phyloP scores from a whole-genome alignment of 1,139 yeast genomes.

The Yamadazyma membranifaciens region DNA sequence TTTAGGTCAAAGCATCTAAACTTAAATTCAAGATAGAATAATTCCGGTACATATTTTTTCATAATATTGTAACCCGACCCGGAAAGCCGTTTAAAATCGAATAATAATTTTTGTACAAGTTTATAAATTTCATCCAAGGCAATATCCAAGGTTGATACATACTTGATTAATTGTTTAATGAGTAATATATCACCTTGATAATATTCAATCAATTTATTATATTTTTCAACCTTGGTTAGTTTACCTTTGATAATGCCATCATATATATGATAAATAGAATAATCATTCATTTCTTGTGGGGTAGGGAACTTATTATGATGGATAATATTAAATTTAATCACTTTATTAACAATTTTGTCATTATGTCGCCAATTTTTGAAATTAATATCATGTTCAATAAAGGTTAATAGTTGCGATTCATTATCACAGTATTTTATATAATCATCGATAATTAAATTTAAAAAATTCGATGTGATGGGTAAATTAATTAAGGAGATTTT shows the following conservation, averaged over 20 bases:
- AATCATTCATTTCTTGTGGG: conserved; percentile 4
- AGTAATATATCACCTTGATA: conserved; percentile 9
- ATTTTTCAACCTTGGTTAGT: conserved; percentile 3
- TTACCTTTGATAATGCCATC: conserved; percentile 7
- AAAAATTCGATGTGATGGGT: conserved; percentile 33
- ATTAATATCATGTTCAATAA: conserved; percentile 35
- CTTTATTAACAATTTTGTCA: conserved; percentile 29
- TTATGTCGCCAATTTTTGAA: conserved; percentile 30
- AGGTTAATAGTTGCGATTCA: conserved; percentile 27
- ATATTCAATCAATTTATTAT: conserved; percentile 7
- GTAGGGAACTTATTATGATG: conserved; percentile 4
- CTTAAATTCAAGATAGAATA: conserved; percentile 8
- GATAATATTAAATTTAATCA: conserved; percentile 22
- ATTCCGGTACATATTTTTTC: conserved; percentile 6
- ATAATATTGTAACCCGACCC: conserved; percentile 5
- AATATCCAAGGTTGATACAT: conserved; percentile 4
- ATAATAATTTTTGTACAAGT: conserved; percentile 7
- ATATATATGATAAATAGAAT: conserved; percentile 5
- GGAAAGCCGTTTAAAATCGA: conserved; percentile 8
- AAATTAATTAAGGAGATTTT: conserved; percentile 29
- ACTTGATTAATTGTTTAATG: conserved; percentile 6
- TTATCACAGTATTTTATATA: conserved; percentile 28
- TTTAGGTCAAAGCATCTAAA: conserved; percentile 5
- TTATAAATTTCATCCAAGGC: conserved; percentile 7
- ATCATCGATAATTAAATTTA: conserved; percentile 36